These are phyloP conservation scores for Dendrobium nobile DNA, from an alignment of 106 monocot species.

Conservation along the genomic window DNA sequence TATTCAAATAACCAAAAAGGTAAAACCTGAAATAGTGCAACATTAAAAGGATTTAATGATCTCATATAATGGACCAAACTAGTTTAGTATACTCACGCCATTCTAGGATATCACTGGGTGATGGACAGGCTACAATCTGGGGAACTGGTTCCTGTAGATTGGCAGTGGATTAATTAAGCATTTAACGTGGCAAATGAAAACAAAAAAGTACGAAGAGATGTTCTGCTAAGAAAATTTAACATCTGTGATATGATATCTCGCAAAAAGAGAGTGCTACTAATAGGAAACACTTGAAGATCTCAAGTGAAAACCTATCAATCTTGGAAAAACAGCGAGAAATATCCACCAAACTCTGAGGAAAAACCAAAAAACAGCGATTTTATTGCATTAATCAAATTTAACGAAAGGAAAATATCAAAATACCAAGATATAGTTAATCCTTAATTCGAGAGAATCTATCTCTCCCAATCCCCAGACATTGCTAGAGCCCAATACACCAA, in stretches of 20 bases:
- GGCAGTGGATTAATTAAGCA: not conserved
- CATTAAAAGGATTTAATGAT: not conserved
- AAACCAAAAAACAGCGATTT: no score
- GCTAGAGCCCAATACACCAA: no score
- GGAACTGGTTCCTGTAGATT: conserved; percentile 79
- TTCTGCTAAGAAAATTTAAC: not conserved
- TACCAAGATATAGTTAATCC: no score
- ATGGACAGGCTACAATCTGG: conserved; percentile 88
- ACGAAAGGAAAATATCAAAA: no score
- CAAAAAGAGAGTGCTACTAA: not conserved
- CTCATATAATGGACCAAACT: not conserved
- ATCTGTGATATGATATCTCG: not conserved
- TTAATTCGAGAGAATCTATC: no score
- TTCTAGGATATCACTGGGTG: conserved; percentile 80
- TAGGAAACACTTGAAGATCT: no score
- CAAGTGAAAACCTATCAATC: no score
- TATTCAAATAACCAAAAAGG: not conserved
- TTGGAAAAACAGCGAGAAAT: no score
- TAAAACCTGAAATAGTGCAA: conserved; percentile 4
- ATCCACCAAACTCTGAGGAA: no score
- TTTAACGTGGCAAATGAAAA: not conserved
- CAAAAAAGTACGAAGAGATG: not conserved
- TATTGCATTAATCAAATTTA: no score
- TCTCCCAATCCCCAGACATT: no score
- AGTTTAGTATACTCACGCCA: conserved; percentile 67